A percentile compares a stretch with the other conserved stretches of the same genome.
Conservation (phyloP, 768 basidiomycete species). For the Kwoniella heveanensis region DNA sequence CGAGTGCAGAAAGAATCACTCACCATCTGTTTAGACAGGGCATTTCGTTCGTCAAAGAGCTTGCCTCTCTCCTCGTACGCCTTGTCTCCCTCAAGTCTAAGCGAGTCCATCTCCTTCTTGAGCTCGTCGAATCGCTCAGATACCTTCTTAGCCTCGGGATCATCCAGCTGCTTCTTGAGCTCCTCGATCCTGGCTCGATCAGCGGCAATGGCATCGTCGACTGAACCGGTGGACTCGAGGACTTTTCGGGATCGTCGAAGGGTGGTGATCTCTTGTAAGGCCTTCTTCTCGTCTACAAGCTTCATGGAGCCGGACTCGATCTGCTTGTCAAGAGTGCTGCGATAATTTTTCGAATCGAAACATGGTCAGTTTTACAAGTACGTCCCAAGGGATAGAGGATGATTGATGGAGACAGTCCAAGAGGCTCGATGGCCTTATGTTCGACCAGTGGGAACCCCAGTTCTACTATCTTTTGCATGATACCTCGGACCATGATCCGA, state of each 20-base stretch:
- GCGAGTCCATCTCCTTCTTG: slow-evolving; percentile 77
- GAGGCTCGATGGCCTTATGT: no score
- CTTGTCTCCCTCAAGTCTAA: slow-evolving; percentile 85
- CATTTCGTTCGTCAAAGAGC: slow-evolving; percentile 83
- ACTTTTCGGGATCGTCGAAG: slow-evolving; percentile 70
- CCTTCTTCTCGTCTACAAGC: slow-evolving; percentile 91
- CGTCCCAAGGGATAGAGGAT: no score
- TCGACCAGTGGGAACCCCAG: no score
- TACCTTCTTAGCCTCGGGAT: slow-evolving; percentile 80
- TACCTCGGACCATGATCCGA: no score
- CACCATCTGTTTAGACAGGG: slow-evolving; percentile 61
- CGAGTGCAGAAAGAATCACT: slow-evolving; percentile 15
- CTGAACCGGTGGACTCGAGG: slow-evolving; percentile 77
- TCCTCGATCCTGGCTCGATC: slow-evolving; percentile 75
- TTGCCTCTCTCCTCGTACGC: slow-evolving; percentile 75
- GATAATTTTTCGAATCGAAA: no score
- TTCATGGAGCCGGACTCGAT: slow-evolving; percentile 91
- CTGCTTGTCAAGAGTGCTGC: slow-evolving; percentile 80
- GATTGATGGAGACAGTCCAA: no score
- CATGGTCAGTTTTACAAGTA: no score
- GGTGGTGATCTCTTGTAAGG: slow-evolving; percentile 81
- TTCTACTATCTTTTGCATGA: no score
- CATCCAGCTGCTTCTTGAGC: slow-evolving; percentile 79
- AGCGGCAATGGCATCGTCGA: slow-evolving; percentile 78
- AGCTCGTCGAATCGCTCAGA: slow-evolving; percentile 79